A percentile compares a stretch with the other conserved stretches of the same genome.
phyloP scores from a whole-genome alignment of 768 basidiomycete genomes.

The Chalciporus pseudorubinellus region DNA sequence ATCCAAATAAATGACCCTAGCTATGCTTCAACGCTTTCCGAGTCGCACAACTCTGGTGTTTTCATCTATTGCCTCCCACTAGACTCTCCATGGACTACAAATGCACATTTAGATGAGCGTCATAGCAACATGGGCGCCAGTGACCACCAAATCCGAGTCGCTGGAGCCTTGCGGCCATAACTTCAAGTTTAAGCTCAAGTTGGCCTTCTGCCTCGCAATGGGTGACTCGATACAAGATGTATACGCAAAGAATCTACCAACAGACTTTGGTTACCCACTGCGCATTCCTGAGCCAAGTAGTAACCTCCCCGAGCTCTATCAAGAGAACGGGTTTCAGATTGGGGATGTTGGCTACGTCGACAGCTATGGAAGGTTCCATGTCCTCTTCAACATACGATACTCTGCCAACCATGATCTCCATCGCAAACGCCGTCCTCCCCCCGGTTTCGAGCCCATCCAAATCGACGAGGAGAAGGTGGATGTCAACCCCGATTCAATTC shows the following conservation, averaged over 20 bases:
- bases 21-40: conserved; percentile 17
- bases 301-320: background rate
- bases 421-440: background rate
- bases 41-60: conserved; percentile 17
- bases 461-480: background rate
- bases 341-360: background rate
- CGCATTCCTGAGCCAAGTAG: background rate
- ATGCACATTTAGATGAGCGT: too few relatives aligned
- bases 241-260: background rate
- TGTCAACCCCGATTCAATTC: background rate
- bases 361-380: background rate
- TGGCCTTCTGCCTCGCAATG: background rate
- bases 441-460: background rate
- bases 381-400: background rate
- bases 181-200: too few relatives aligned
- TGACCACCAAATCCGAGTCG: too few relatives aligned
- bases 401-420: background rate
- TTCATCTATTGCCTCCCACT: background rate
- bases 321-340: background rate
- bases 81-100: too few relatives aligned
- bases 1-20: conserved; percentile 29
- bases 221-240: background rate
- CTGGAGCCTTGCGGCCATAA: too few relatives aligned
- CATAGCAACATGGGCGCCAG: too few relatives aligned
- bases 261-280: background rate